Base-by-base conservation (phyloP, 2,329 filamentous ascomycete genomes). In the Aspergillus pseudonomiae region DNA sequence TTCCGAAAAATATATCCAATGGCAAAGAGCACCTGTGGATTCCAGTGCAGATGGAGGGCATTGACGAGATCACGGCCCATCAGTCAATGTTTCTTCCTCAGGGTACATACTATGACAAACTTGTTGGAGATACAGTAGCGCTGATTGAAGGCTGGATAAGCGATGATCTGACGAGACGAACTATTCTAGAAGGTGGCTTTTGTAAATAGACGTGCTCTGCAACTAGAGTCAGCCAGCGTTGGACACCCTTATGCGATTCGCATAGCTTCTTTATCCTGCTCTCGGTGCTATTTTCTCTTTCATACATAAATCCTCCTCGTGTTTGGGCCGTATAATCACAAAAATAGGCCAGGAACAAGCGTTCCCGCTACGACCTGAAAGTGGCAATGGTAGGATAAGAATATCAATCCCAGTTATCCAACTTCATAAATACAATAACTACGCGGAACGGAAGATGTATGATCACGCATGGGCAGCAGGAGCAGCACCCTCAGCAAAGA, bases 31-130 rank as follows among this genome's bases (percentile, higher is more conserved):
- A 85, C 5, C 86, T 89, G 19, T 97, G 94, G 93, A 81, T 93
- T 1, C 84, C 89, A 52, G 86, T 97, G 3, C 89, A 88, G 71
- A 95, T 97, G 91, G 85, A 90, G 63, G 89, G 88, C 59, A 88
- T 95, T 65, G 93, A 96, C 73, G 92, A 96, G 77, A 91, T 96
- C 1, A 89, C 87, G 7, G 94, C 93, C 11, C 93, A 96, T 75
- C 94, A 92, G 65, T 89, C 91, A 0, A 80, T 97, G 58, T 97
- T 96, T 79, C 86, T 92, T 14, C 79, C 88, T 0, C 72, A 72
- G 26, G 89, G 90, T 7, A 84, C 88, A 64, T 89, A 91, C 62
- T 94, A 95, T 73, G 90, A 93, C 70, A 80, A 79, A 66, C 79
- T 94, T n/a, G 88, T 94, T n/a, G 89, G 89, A 0, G 90, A 94